A percentile compares a stretch with the other conserved stretches of the same genome.
Evolutionary conservation across 495 filamentous ascomycete species (phyloP).

Genomic region (Podospora pseudopauciseta): DNA sequence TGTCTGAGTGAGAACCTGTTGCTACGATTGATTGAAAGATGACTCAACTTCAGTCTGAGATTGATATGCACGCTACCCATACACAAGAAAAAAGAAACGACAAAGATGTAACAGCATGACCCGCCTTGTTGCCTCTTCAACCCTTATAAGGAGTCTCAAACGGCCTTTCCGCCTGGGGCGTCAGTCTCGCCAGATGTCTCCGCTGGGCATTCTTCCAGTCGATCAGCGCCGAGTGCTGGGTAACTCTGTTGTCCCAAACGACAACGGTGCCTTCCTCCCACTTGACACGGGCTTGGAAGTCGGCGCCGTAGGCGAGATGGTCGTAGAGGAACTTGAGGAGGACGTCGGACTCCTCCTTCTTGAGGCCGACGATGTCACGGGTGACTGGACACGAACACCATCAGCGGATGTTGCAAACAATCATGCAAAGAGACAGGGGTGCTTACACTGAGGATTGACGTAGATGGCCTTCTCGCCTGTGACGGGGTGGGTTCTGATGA

Average conservation of each 20-base stretch:
- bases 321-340: constrained; percentile 85
- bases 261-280: constrained; percentile 83
- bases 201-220: constrained; percentile 78
- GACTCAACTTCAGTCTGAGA: not conserved
- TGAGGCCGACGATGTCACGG: constrained; percentile 66
- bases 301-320: constrained; percentile 74
- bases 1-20: constrained; percentile 10
- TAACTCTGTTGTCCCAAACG: constrained; percentile 86
- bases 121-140: not conserved
- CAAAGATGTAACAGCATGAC: not conserved
- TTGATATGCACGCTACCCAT: not conserved
- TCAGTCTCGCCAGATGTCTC: constrained; percentile 77
- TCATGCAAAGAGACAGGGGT: not conserved
- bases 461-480: constrained; percentile 85
- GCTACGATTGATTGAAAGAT: not conserved
- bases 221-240: constrained; percentile 70
- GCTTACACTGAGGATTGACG: constrained; percentile 81
- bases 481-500: constrained; percentile 74
- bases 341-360: constrained; percentile 74
- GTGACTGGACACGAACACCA: constrained; percentile 52
- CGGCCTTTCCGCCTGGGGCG: constrained; percentile 75
- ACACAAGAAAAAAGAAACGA: constrained; percentile 1
- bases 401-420: not conserved
- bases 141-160: constrained; percentile 63
- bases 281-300: constrained; percentile 84